Evolutionary conservation across 2,329 filamentous ascomycete genomes (phyloP).

Genomic region (Bisporella sp.): DNA sequence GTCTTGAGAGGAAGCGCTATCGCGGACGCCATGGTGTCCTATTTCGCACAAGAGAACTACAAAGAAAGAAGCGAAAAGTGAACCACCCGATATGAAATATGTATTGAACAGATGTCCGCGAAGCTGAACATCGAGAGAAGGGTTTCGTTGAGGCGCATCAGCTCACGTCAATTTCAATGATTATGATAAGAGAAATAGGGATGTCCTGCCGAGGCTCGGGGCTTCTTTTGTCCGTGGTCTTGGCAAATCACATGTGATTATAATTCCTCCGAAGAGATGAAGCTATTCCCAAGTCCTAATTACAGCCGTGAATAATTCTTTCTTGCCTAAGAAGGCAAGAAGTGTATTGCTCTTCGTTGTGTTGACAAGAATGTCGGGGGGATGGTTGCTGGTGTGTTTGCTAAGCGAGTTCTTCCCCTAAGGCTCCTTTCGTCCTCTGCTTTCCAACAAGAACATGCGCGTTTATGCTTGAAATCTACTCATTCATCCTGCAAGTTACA

Average conservation of each 20-base stretch:
- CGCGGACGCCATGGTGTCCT: constrained; percentile 24
- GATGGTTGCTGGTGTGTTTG: too few species aligned
- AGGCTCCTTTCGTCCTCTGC: too few species aligned
- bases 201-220: not conserved
- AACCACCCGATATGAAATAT: not conserved
- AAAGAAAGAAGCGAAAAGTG: not conserved
- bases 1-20: constrained; percentile 22
- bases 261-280: not conserved
- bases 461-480: too few species aligned
- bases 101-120: too few species aligned
- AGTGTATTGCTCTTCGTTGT: too few species aligned
- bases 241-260: not conserved
- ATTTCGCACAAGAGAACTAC: not conserved
- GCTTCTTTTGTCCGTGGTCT: not conserved
- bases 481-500: too few species aligned
- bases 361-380: too few species aligned
- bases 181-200: too few species aligned
- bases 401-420: too few species aligned
- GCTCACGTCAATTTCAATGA: not conserved
- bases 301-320: not conserved
- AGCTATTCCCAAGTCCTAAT: not conserved
- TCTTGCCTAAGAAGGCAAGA: not conserved
- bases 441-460: too few species aligned
- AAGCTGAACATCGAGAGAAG: too few species aligned
- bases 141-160: not conserved